Base-by-base conservation (phyloP, 768 basidiomycete genomes). In the Mycena galopus region DNA sequence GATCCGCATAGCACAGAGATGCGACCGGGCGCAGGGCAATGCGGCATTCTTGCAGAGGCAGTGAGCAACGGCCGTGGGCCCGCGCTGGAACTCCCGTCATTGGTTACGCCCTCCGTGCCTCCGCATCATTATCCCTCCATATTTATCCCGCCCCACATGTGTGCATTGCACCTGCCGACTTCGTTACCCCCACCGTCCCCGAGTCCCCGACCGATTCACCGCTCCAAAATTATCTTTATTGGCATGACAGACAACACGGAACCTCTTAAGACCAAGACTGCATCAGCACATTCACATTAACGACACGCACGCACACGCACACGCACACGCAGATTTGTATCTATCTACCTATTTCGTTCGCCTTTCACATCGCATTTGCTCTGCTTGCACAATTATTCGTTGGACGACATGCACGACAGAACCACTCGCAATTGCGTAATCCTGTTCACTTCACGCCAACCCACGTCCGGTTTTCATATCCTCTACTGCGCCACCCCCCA, bases 21-120 rank as follows among this genome's bases (percentile, higher is more conserved):
- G 92, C 71, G 88, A 92, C 75, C 84, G 83, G 23, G 90, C 90
- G 19, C 91, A 92, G 78, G 85, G 81, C 58, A 90, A 91, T 73
- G 79, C 81, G 16, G 81, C 82, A 11, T 84, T 84, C 35, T 69
- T 77, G 39, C 67, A 69, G 32, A 33, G 67, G 47, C 62, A 32
- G 37, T 66, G 44, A 29, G 51, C 47, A 56, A 23, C 29, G 10
- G 14, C 39, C 39, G 7, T 16, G 4, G n/a, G n/a, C 17, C 39
- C 39, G 39, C 17, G 39, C 39, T 39, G 39, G n/a, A 5, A 39
- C 39, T 10, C 39, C 39, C 25, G 21, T 8, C 9, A 30, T 59
- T 59, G n/a, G 55, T 23, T 50, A 11, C 55, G 29, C 30, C 32
- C 33, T 35, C 57, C 33, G 12, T 12, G 7, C 19, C 21, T 3